These are phyloP conservation scores for Histomonas meleagridis DNA, from an alignment of 208 protist species.

Conservation along the genomic window DNA sequence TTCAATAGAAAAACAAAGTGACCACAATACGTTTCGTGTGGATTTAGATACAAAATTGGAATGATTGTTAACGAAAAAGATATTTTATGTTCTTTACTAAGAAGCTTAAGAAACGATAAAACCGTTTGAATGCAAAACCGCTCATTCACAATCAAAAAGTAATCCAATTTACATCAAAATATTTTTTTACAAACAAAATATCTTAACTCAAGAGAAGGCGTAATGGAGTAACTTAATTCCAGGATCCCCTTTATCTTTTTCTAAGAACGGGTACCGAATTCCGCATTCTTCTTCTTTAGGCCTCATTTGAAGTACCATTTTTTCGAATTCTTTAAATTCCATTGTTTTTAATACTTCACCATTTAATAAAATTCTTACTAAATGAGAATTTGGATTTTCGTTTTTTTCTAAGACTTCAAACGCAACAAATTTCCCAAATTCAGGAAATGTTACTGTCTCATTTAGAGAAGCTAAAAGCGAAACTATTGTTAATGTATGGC, in stretches of 20 bases:
- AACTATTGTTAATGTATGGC: background rate
- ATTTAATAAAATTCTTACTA: background rate
- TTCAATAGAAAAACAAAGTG: too few species aligned
- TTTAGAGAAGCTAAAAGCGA: background rate
- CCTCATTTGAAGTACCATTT: background rate
- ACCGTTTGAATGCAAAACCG: too few species aligned
- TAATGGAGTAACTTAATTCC: background rate
- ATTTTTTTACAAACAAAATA: too few species aligned
- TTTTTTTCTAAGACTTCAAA: background rate
- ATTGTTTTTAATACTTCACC: background rate
- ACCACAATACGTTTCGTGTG: too few species aligned
- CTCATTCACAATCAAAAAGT: too few species aligned
- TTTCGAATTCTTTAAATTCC: background rate
- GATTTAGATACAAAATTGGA: too few species aligned
- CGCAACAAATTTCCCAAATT: background rate
- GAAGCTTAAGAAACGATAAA: too few species aligned
- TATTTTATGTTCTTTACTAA: too few species aligned
- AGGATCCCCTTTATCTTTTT: background rate
- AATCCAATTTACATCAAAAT: too few species aligned
- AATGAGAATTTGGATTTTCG: background rate
- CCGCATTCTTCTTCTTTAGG: background rate
- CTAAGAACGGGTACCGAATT: background rate
- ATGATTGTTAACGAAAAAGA: too few species aligned
- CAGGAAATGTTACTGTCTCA: background rate
- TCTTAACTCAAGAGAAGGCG: conserved; percentile 14